Percentiles rank a stretch among this genome's conserved stretches.
These are phyloP conservation scores for Phytophthora pini DNA, from an alignment of 352 stramenopile genomes.

Conservation along the genomic window DNA sequence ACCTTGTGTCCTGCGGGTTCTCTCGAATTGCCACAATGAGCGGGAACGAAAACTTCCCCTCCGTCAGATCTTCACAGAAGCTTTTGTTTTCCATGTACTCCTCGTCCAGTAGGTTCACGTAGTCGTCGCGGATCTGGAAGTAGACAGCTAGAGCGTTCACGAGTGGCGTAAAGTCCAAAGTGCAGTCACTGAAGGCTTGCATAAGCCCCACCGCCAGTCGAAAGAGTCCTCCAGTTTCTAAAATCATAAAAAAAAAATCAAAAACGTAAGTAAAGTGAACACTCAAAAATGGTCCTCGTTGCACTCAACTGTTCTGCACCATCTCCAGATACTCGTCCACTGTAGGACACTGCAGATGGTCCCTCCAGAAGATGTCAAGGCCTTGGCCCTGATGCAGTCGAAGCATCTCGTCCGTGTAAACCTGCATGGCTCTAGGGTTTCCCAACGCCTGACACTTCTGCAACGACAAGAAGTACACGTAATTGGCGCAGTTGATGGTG, in stretches of 20 bases:
- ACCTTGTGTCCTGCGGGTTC: conserved; percentile 79
- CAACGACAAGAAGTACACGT: conserved; percentile 97
- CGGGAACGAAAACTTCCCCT: conserved; percentile 97
- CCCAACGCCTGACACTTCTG: conserved; percentile 90
- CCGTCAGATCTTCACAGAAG: conserved; percentile 98
- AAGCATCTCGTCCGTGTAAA: conserved; percentile 96
- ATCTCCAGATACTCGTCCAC: conserved; percentile 94
- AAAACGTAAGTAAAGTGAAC: not conserved
- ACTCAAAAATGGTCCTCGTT: not conserved
- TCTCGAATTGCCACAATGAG: conserved; percentile 84
- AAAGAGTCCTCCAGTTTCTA: conserved; percentile 96
- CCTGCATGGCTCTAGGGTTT: conserved; percentile 84
- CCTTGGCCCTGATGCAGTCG: conserved; percentile 96
- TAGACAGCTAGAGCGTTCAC: conserved; percentile 96
- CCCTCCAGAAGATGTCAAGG: conserved; percentile 96
- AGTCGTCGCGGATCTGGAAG: conserved; percentile 98
- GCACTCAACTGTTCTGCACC: conserved; percentile 94
- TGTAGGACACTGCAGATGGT: conserved; percentile 89
- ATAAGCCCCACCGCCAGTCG: conserved; percentile 96
- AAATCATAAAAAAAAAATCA: not conserved
- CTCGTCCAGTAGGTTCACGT: conserved; percentile 96
- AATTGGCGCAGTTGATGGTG: conserved; percentile 99
- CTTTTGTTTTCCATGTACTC: conserved; percentile 98
- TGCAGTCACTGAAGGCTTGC: conserved; percentile 84
- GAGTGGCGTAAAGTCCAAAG: conserved; percentile 86